Base-by-base conservation (phyloP, 352 stramenopile genomes). In the Saprolegnia parasitica region DNA sequence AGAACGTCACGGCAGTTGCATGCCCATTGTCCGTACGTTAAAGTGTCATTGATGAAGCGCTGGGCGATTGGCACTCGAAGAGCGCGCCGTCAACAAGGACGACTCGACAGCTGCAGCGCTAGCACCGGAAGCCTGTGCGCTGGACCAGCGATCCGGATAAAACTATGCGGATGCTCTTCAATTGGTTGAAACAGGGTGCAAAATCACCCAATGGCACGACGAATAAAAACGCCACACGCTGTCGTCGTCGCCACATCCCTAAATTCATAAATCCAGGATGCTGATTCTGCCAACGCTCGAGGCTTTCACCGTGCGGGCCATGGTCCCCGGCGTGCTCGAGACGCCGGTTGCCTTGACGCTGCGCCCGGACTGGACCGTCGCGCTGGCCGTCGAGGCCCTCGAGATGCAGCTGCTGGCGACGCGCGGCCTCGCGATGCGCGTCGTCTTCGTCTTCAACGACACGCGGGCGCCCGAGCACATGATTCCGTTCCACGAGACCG, bases 381-480 rank as follows among this genome's bases (percentile, higher is more conserved):
- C 52, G 16, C 11, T 60, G 52, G 16, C 35, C 24, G 20, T 60
- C 35, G 52, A 60, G 20, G 52, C 52, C 20, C 11, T 60, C 35
- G 52, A 60, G 52, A 15, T 60, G n/a, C 52, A 60, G 35, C 35
- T 60, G 52, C 52, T 60, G 13, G 24, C 35, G 35, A 42, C 52
- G 24, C 13, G 13, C 13, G 24, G 35, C 24, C 11, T 40, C 13
- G 52, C 35, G 13, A n/a, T 24, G 24, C 52, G 35, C 35, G 11
- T 60, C 52, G 52, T 60, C 11, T 60, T 60, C 11, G 35, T 60
- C 52, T 60, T 60, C 52, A 60, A 60, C 35, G 52, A 60, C 35
- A 60, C 52, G 11, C 13, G 52, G 24, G 11, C 11, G 52, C 52
- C 52, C 24, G 52, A 60, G 52, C 52, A 9, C 35, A 60, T 60